Base-by-base conservation (phyloP, 2,329 filamentous ascomycete species). In the Lasiodiplodia hormozganensis region DNA sequence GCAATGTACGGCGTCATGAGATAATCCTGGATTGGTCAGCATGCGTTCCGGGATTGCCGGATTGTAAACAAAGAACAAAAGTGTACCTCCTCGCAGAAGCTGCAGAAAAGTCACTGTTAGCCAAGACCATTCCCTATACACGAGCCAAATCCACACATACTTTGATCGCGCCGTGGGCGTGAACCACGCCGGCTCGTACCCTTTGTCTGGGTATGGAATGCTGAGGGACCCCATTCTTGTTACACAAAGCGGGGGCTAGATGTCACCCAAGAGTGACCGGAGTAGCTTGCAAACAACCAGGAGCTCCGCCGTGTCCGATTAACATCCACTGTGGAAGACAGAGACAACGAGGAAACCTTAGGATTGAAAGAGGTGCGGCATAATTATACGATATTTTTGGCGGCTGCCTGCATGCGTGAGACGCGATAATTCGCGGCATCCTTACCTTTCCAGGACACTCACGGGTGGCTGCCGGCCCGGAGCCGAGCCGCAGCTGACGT, bases 1-100 rank as follows among this genome's bases (percentile, higher is more conserved):
- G 82, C 85, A 58, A 87, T 78, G 72, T 86, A 87, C 3, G 75
- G 72, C 2, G 84, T 85, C 65, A 87, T 75, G 65, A 81, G 82
- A 71, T 86, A 88, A 73, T 89, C 87, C 78, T 89, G 62, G 14
- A 3, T 60, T 43, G 38, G 38, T n/a, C n/a, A 11, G 36, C 36
- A 1, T 38, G 36, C 6, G 36, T 38, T 38, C 36, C 36, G 40
- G 40, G 18, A 47, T 18, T 8, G 40, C 40, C 40, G 40, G 40
- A 10, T 12, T 21, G 40, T 47, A 47, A 47, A 21, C 18, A 47
- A 47, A 8, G 6, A 21, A 47, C 4, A 18, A 7, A 2, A 28
- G 16, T 14, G 18, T 52, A 62, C 60, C 60, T 62, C 60, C 23
- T 62, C 60, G 43, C 60, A 62, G 60, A 62, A 62, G 14, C 60